Base-by-base conservation (phyloP, 2,329 filamentous ascomycete species). In the Gyromitra esculenta region DNA sequence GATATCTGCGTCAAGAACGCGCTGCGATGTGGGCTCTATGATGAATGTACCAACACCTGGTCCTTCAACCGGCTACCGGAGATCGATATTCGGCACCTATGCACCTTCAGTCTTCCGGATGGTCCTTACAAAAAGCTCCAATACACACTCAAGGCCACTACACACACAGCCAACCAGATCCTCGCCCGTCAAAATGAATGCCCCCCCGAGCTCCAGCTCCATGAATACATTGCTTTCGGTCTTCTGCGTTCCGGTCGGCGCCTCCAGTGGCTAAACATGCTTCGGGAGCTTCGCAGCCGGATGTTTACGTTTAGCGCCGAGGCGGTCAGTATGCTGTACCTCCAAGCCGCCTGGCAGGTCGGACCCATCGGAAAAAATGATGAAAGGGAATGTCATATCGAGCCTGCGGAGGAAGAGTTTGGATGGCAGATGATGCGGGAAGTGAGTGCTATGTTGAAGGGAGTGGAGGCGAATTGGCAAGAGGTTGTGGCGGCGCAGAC, bases 221-320 rank as follows among this genome's bases (percentile, higher is more conserved):
- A 86, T 0, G 88, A 91, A 72, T 90, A 85, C 80, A 87, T 87
- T 67, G 83, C 85, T 0, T 85, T 90, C 11, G 83, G 84, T 0
- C 80, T 85, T 0, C 78, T 91, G 1, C 84, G 86, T 0, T 80
- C 86, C 0, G 88, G 88, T 0, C 73, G 83, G 9, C 79, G 81
- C 0, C 81, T 89, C 2, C 87, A 88, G 64, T 91, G 88, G 86
- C 79, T 83, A 5, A 90, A 89, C 68, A 85, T 91, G 1, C 80
- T 89, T 0, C 80, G 84, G 0, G 86, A 90, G 78, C 81, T 91
- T 0, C 81, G 82, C 0, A 82, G 83, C 0, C 85, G 86, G 0
- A 83, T 83, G 0, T 66, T 91, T 0, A 85, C 88, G 48, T 86
- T 89, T 52, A 86, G 85, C 11, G 86, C 86, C 56, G 74, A 82